These are phyloP conservation scores for Chrysanthemum seticuspe DNA, from an alignment of 129 eudicot species.

Conservation along the genomic window DNA sequence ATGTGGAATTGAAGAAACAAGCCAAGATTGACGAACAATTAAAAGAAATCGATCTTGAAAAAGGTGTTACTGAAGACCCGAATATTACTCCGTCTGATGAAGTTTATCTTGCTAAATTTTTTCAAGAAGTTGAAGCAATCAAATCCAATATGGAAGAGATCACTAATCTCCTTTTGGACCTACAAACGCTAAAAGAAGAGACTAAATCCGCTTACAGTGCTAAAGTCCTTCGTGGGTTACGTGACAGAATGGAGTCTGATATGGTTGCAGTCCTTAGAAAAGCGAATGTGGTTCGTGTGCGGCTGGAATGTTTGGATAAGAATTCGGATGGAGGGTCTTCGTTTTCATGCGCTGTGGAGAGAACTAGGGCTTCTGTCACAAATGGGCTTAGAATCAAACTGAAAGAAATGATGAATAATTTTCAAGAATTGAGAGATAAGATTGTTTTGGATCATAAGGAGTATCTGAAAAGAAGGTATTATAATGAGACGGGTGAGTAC, in stretches of 20 bases:
- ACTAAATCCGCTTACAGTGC: constrained; percentile 62
- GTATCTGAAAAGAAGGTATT: constrained; percentile 60
- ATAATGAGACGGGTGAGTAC: constrained; percentile 48
- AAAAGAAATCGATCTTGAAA: constrained; percentile 45
- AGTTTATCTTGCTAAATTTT: constrained; percentile 56
- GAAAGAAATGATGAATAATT: constrained; percentile 61
- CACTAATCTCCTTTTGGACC: constrained; percentile 56
- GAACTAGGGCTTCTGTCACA: constrained; percentile 56
- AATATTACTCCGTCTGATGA: constrained; percentile 48
- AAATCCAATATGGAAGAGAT: constrained; percentile 70
- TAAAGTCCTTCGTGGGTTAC: constrained; percentile 67
- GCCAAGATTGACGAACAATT: constrained; percentile 52
- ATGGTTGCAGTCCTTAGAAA: constrained; percentile 60
- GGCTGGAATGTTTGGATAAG: constrained; percentile 57
- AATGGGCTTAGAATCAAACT: constrained; percentile 66
- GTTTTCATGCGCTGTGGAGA: constrained; percentile 43
- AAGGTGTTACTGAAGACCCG: constrained; percentile 31
- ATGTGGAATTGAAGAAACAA: constrained; percentile 90
- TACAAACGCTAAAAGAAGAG: constrained; percentile 64
- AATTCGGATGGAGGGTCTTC: too few relatives aligned
- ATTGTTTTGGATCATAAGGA: constrained; percentile 65
- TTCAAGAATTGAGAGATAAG: constrained; percentile 60
- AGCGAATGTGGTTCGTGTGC: constrained; percentile 49
- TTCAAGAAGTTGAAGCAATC: constrained; percentile 62
- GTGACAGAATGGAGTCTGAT: constrained; percentile 78